Conservation (phyloP, 345 rosid genomes). For the Aquilaria sinensis region DNA sequence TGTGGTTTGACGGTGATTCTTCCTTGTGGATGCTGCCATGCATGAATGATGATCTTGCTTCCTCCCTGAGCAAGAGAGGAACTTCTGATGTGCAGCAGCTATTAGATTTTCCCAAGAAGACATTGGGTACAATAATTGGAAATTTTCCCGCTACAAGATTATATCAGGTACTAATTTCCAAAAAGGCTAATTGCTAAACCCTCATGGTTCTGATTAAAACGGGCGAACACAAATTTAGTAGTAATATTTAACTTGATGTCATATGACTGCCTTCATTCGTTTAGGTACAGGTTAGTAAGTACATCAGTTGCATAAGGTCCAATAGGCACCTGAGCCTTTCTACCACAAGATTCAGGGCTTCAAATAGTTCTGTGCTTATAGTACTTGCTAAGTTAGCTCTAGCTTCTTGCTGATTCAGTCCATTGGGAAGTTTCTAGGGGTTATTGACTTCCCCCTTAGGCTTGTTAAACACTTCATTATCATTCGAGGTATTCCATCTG, state of each 20-base stretch:
- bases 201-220: too few species aligned
- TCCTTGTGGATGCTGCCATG: conserved; percentile 84
- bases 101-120: conserved; percentile 51
- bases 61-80: conserved; percentile 41
- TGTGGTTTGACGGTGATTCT: conserved; percentile 79
- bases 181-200: not conserved
- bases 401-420: too few species aligned
- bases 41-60: conserved; percentile 65
- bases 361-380: too few species aligned
- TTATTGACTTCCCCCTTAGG: too few species aligned
- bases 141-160: conserved; percentile 44
- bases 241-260: too few species aligned
- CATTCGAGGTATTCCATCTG: not conserved
- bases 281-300: too few species aligned
- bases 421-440: too few species aligned
- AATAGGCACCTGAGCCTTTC: not conserved
- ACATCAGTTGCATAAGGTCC: too few species aligned
- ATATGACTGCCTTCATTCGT: not conserved
- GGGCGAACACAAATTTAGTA: too few species aligned
- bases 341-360: not conserved
- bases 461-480: not conserved
- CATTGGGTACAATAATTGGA: conserved; percentile 53
- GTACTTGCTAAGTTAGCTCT: too few species aligned
- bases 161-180: conserved; percentile 46
- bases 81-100: conserved; percentile 64